Evolutionary conservation across 164 flowering plant species (phyloP).

Genomic region (Litsea cubeba): DNA sequence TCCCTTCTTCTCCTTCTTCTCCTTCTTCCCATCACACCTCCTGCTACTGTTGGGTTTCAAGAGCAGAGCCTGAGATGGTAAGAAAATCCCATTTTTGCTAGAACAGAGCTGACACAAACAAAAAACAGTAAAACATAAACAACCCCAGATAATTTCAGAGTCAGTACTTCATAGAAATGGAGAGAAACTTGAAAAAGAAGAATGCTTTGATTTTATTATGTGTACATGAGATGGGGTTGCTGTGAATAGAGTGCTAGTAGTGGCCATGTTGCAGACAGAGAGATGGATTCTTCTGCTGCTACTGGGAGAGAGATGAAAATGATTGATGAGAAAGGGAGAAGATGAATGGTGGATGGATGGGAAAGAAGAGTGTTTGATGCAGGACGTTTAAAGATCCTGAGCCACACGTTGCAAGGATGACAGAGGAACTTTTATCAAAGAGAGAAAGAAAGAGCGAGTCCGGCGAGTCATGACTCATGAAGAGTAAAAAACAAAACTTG

Average conservation of each 20-base stretch:
- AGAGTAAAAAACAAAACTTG: no score
- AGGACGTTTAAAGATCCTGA: slow-evolving; percentile 5
- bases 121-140: neutral
- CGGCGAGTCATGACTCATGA: no score
- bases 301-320: slow-evolving; percentile 1
- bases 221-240: slow-evolving; percentile 42
- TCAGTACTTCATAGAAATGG: neutral
- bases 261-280: slow-evolving; percentile 29
- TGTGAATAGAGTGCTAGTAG: slow-evolving; percentile 33
- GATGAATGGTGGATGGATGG: slow-evolving; percentile 13
- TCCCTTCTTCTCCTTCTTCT: slow-evolving; percentile 24
- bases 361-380: slow-evolving; percentile 19
- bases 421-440: no score
- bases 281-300: neutral
- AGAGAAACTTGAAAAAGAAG: neutral
- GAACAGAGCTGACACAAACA: slow-evolving; percentile 46
- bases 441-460: no score
- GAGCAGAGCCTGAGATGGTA: slow-evolving; percentile 35
- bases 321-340: neutral
- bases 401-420: slow-evolving; percentile 26
- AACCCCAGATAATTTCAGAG: neutral
- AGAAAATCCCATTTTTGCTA: slow-evolving; percentile 50
- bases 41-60: slow-evolving; percentile 26
- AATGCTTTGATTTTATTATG: no score
- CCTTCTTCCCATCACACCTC: slow-evolving; percentile 18